Base-by-base conservation (phyloP, 768 basidiomycete genomes). In the Agrocybe chaxingu region DNA sequence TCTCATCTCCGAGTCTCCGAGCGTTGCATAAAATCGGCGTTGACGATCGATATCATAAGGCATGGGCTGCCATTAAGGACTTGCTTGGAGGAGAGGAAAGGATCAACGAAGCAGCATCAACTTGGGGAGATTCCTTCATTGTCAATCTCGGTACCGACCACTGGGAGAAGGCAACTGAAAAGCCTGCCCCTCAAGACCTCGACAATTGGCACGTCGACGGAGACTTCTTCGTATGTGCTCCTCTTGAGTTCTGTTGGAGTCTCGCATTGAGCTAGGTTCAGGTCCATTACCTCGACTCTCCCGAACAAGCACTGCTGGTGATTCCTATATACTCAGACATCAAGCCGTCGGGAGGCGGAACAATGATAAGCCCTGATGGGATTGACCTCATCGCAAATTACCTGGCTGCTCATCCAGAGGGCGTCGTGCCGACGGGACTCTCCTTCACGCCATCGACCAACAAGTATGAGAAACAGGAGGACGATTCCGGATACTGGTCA, bases 171-270 rank as follows among this genome's bases (percentile, higher is more conserved):
- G 53, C 55, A 7, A 59, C 57, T 34, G 60, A 66, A 38, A 45
- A 38, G 11, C 57, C 74, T 11, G 57, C 63, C 31, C 78, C 79
- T 4, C 60, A 65, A 47, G 72, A 79, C 43, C 64, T 86, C 48
- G 73, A 76, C 48, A 82, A 84, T 54, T 86, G 83, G 82, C 83
- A 85, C 61, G 77, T 81, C 39, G 79, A 81, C 56, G 81, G 79
- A 12, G 79, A 81, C 56, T 81, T 80, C 59, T 82, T 81, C 62
- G 72, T 74, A 56, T 52, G 72, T 55, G 19, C 18, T 8, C 13
- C 7, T 29, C 13, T 2, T 2, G 29, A 11, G 8, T 46, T 10
- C 8, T 45, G n/a, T 12, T 18, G 7, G 29, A 7, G 38, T 45
- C 36, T 3, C 7, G 30, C 9, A 35, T 18, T 34, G 33, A 44